phyloP scores from a whole-genome alignment of 192 early-diverging fungal species.

The Rhizophlyctis rosea region DNA sequence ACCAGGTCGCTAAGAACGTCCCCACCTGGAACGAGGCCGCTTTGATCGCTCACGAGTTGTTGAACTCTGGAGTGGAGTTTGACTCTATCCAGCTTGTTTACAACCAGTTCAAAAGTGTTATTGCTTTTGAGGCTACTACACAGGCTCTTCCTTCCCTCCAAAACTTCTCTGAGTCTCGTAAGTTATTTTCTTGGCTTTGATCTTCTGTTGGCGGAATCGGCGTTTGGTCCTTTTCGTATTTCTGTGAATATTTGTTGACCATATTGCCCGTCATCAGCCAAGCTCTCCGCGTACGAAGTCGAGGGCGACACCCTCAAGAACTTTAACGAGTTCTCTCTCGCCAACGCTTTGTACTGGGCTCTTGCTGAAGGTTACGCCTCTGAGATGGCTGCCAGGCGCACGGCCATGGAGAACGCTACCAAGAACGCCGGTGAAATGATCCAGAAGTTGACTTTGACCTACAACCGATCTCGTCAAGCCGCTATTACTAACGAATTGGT shows the following conservation, averaged over 20 bases:
- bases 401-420: constrained; percentile 99
- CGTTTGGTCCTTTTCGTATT: no score
- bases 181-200: no score
- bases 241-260: not conserved
- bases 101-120: constrained; percentile 92
- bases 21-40: constrained; percentile 88
- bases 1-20: constrained; percentile 84
- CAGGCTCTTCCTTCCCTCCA: constrained; percentile 64
- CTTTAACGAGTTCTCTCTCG: constrained; percentile 90
- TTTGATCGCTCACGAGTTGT: constrained; percentile 75
- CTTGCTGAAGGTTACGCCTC: constrained; percentile 94
- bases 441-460: constrained; percentile 89
- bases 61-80: constrained; percentile 45
- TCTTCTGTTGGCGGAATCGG: no score
- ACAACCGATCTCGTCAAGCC: constrained; percentile 97
- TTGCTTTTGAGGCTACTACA: constrained; percentile 81
- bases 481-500: constrained; percentile 97
- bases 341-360: constrained; percentile 93
- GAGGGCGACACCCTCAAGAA: constrained; percentile 84
- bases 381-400: constrained; percentile 93
- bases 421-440: constrained; percentile 99
- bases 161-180: constrained; percentile 70
- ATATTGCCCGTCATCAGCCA: constrained; percentile 51
- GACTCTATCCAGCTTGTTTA: constrained; percentile 81
- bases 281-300: constrained; percentile 88